A percentile compares a stretch with the other conserved stretches of the same genome.
Evolutionary conservation across 2,329 filamentous ascomycete species (phyloP).

Genomic region (Metarhizium sp.): DNA sequence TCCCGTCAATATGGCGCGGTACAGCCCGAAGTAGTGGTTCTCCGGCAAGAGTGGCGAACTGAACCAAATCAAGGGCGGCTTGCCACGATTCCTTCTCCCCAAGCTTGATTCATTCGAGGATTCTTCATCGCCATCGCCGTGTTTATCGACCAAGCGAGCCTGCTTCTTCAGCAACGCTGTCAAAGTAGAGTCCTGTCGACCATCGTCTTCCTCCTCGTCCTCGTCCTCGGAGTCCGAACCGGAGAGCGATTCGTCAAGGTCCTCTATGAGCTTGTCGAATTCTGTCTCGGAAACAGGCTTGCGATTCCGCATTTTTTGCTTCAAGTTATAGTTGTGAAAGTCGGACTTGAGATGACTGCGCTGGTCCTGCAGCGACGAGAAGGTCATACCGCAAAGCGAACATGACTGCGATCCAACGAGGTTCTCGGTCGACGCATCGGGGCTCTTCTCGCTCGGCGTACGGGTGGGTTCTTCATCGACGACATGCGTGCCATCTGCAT

Average conservation of each 20-base stretch:
- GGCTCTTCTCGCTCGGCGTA: slow-evolving; percentile 14
- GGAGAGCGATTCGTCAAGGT: slow-evolving; percentile 85
- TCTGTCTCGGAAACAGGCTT: slow-evolving; percentile 67
- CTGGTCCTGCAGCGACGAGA: slow-evolving; percentile 68
- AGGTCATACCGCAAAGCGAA: slow-evolving; percentile 66
- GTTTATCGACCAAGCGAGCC: slow-evolving; percentile 57
- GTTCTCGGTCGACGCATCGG: slow-evolving; percentile 19
- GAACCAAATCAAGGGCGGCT: slow-evolving; percentile 78
- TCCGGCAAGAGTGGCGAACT: slow-evolving; percentile 63
- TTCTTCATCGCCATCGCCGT: slow-evolving; percentile 38
- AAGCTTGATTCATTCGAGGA: slow-evolving; percentile 28
- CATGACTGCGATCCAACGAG: slow-evolving; percentile 64
- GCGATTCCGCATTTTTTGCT: slow-evolving; percentile 72
- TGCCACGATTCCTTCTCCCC: slow-evolving; percentile 47
- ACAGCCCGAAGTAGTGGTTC: slow-evolving; percentile 77
- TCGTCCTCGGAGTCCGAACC: slow-evolving; percentile 70
- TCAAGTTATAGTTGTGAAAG: slow-evolving; percentile 88
- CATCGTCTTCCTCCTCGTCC: slow-evolving; percentile 52
- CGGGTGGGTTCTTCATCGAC: slow-evolving; percentile 13
- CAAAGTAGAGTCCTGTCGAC: slow-evolving; percentile 57
- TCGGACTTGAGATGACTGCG: slow-evolving; percentile 82
- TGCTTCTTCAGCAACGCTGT: slow-evolving; percentile 74
- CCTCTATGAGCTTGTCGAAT: slow-evolving; percentile 77
- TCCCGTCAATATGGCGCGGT: slow-evolving; percentile 68
- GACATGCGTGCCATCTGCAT: slow-evolving; percentile 17